These are phyloP conservation scores for Apiospora phragmitis DNA, from an alignment of 2,329 filamentous ascomycete genomes.

Conservation along the genomic window DNA sequence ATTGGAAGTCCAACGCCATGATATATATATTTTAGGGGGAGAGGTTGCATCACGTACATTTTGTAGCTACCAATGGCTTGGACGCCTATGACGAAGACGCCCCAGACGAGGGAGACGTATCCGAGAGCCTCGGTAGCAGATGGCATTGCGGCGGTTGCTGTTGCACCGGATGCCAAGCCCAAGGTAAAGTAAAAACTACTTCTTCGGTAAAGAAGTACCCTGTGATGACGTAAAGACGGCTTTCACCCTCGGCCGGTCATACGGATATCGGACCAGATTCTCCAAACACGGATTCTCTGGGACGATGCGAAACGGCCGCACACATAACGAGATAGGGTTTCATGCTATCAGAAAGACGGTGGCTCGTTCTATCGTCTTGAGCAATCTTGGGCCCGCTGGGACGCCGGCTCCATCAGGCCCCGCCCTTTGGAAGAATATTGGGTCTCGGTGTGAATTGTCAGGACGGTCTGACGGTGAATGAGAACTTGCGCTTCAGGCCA, in stretches of 20 bases:
- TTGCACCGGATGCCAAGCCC: background rate
- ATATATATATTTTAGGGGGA: background rate
- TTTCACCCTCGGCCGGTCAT: background rate
- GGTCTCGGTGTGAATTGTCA: background rate
- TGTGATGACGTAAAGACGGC: background rate
- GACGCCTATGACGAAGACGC: conserved; percentile 50
- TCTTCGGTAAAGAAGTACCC: background rate
- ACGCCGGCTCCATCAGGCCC: background rate
- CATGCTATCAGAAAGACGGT: background rate
- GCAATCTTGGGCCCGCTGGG: background rate
- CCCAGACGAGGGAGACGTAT: conserved; percentile 53
- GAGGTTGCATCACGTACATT: conserved; percentile 41
- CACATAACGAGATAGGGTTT: background rate
- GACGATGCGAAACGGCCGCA: background rate
- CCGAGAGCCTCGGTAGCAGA: conserved; percentile 37
- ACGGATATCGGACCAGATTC: background rate
- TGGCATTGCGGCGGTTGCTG: conserved; percentile 25
- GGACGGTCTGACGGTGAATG: background rate
- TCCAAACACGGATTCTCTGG: background rate
- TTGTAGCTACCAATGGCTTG: conserved; percentile 57
- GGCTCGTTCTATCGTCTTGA: background rate
- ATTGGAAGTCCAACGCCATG: background rate
- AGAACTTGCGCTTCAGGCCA: background rate
- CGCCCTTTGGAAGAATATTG: background rate
- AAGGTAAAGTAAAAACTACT: conserved; percentile 13